Conservation (phyloP, 805 yeast genomes). For the Candida methanosorbosa region DNA sequence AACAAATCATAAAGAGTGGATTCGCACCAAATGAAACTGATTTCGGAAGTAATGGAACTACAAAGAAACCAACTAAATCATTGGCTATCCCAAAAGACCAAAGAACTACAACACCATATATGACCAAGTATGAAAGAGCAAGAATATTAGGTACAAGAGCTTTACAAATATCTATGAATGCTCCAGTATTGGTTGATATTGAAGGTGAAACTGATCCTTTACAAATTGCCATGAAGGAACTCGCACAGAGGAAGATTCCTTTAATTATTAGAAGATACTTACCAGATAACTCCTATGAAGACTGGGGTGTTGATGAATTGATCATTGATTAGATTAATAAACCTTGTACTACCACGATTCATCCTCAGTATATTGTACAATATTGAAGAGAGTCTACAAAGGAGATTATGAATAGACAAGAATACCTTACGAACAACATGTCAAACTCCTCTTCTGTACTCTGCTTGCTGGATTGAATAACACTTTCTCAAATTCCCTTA, state of each 20-base stretch:
- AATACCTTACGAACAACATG: no score
- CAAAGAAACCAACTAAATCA: constrained; percentile 27
- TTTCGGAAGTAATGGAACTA: constrained; percentile 16
- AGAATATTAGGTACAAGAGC: constrained; percentile 97
- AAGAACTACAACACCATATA: constrained; percentile 94
- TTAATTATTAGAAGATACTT: constrained; percentile 90
- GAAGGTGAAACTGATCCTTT: constrained; percentile 99
- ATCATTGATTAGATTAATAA: constrained; percentile 52
- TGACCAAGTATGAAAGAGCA: constrained; percentile 98
- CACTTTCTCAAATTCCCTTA: no score
- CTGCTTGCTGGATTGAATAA: no score
- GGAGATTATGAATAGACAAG: no score
- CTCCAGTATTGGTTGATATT: constrained; percentile 94
- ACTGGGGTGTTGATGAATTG: constrained; percentile 98
- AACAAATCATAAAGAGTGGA: constrained; percentile 65
- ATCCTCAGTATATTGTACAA: no score
- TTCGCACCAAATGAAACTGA: constrained; percentile 48
- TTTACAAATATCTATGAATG: constrained; percentile 93
- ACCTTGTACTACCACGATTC: background rate
- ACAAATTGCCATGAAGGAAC: constrained; percentile 95
- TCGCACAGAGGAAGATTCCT: constrained; percentile 91
- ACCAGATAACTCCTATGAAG: constrained; percentile 96
- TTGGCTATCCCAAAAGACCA: constrained; percentile 84
- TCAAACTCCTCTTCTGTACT: no score
- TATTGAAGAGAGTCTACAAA: no score